Percentiles rank a stretch among this genome's conserved stretches.
phyloP scores from a whole-genome alignment of 768 basidiomycete genomes.

The Lactarius quietus region DNA sequence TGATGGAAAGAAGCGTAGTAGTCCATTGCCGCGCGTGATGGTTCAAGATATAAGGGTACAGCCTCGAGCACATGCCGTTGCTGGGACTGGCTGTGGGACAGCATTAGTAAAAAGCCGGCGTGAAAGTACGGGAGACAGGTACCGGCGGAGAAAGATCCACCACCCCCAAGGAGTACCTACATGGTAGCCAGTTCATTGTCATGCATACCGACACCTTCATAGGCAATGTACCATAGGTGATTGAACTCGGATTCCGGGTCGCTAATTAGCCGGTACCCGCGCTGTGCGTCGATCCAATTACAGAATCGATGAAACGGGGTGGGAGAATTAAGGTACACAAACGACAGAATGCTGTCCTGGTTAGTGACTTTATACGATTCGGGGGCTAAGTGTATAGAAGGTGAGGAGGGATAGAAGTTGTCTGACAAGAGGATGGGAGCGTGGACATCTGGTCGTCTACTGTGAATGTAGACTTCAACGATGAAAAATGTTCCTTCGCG shows the following conservation, averaged over 20 bases:
- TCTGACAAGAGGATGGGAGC: constrained; percentile 32
- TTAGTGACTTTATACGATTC: constrained; percentile 60
- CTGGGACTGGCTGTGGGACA: constrained; percentile 76
- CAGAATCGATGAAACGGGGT: constrained; percentile 17
- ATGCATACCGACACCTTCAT: constrained; percentile 86
- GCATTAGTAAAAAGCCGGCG: neutral
- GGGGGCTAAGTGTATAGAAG: constrained; percentile 51
- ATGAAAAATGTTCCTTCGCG: constrained; percentile 79
- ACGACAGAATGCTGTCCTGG: constrained; percentile 73
- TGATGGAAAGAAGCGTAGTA: constrained; percentile 97
- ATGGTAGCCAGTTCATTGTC: constrained; percentile 91
- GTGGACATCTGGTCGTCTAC: constrained; percentile 29
- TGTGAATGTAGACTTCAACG: constrained; percentile 41
- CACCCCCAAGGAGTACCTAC: constrained; percentile 93
- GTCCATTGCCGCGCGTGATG: constrained; percentile 88
- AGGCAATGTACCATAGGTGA: constrained; percentile 90
- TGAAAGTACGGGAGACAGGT: constrained; percentile 19
- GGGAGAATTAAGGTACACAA: constrained; percentile 45
- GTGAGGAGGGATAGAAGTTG: constrained; percentile 44
- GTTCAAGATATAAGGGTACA: constrained; percentile 95
- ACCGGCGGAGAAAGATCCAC: constrained; percentile 95
- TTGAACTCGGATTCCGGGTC: constrained; percentile 70
- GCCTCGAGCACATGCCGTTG: constrained; percentile 97
- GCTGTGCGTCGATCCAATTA: constrained; percentile 54
- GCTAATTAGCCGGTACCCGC: constrained; percentile 71